Conservation (phyloP, 2,329 filamentous ascomycete species). For the Exophiala alcalophila region DNA sequence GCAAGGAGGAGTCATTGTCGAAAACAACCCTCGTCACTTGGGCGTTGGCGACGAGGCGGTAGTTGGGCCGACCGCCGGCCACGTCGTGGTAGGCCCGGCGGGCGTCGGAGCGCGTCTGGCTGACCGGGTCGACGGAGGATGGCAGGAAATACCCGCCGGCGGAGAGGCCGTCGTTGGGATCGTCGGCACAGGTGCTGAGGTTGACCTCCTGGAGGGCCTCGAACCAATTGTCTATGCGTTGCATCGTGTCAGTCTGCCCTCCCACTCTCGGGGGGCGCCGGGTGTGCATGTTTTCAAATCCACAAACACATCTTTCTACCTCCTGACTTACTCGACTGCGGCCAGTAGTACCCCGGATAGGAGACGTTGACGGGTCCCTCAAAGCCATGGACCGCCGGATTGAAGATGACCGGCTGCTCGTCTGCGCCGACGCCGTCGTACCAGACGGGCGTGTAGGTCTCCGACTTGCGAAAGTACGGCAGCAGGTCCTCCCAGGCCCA, state of each 20-base stretch:
- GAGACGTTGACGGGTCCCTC: slow-evolving; percentile 51
- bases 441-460: slow-evolving; percentile 42
- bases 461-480: slow-evolving; percentile 51
- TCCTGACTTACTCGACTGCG: slow-evolving; percentile 32
- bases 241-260: neutral
- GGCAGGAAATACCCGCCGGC: slow-evolving; percentile 41
- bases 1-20: slow-evolving; percentile 8
- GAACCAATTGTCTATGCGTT: slow-evolving; percentile 33
- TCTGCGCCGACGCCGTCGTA: slow-evolving; percentile 36
- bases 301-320: too few relatives aligned
- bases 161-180: slow-evolving; percentile 38
- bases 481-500: slow-evolving; percentile 47
- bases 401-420: slow-evolving; percentile 40
- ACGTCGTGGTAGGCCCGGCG: slow-evolving; percentile 41
- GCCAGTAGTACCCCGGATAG: slow-evolving; percentile 44
- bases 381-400: slow-evolving; percentile 43
- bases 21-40: slow-evolving; percentile 36
- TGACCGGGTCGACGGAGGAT: slow-evolving; percentile 36
- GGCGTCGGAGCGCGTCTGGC: slow-evolving; percentile 42
- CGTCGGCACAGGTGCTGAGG: slow-evolving; percentile 38
- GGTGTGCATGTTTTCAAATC: neutral
- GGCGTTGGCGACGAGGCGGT: slow-evolving; percentile 35
- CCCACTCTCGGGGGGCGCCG: neutral
- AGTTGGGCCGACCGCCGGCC: slow-evolving; percentile 35
- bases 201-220: slow-evolving; percentile 39